These are phyloP conservation scores for Paraphysoderma sedebokerense DNA, from an alignment of 371 early-diverging fungal genomes.

Conservation along the genomic window DNA sequence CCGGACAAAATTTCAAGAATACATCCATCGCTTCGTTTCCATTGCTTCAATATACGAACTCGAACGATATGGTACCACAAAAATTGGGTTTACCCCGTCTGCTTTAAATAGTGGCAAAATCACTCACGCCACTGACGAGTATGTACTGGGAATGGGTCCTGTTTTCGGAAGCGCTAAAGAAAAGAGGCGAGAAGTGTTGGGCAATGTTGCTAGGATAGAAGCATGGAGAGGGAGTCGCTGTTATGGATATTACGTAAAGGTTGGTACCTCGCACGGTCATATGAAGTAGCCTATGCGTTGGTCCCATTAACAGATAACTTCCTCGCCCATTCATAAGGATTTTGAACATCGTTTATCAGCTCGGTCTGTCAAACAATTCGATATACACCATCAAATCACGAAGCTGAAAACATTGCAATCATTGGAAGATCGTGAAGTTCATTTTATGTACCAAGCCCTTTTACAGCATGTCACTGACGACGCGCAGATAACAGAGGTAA, in stretches of 20 bases:
- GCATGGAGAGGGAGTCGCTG: constrained; percentile 61
- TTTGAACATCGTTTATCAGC: background rate
- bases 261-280: constrained; percentile 6
- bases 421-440: constrained; percentile 43
- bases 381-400: constrained; percentile 45
- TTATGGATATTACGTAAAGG: constrained; percentile 43
- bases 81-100: constrained; percentile 25
- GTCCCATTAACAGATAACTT: background rate
- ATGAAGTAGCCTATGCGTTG: background rate
- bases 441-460: constrained; percentile 45
- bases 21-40: constrained; percentile 63
- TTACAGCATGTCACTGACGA: constrained; percentile 40
- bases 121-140: constrained; percentile 12
- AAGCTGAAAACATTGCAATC: constrained; percentile 34
- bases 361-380: constrained; percentile 40
- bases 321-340: background rate
- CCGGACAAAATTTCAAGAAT: constrained; percentile 70
- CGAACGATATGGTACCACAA: constrained; percentile 40
- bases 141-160: constrained; percentile 46
- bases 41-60: constrained; percentile 62
- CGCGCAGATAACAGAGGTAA: constrained; percentile 61
- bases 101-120: constrained; percentile 8
- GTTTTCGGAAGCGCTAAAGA: constrained; percentile 50
- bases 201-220: constrained; percentile 59
- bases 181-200: constrained; percentile 38